Evolutionary conservation across 768 basidiomycete species (phyloP), one percentile per base, ranked within the genome.

Genomic region (Serendipita sp.): DNA sequence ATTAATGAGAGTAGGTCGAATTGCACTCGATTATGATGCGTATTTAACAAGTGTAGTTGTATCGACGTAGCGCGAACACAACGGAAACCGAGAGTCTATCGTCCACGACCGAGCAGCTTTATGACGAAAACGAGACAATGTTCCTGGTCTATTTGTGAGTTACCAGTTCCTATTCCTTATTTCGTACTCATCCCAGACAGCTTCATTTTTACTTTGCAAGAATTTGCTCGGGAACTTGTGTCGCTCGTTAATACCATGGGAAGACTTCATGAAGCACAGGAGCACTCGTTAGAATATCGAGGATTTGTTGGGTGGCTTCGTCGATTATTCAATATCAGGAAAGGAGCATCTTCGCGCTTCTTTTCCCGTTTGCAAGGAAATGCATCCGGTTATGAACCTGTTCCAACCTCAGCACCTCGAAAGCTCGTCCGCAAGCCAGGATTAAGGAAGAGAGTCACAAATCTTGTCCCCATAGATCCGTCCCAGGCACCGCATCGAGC

Each of bases 191-290:
- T 33, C 16, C 24, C 34, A 38, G 3, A 65, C n/a, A 96, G 93
- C 75, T 97, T 95, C 73, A 87, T 96, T 66, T 99, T 97, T 73
- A 95, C 92, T 0, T 71, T 97, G 45, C 92, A 99, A 73, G 96
- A 98, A 70, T 97, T 97, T 70, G 81, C 90, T 5, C 77, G 80
- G 63, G 95, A 98, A 71, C 72, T 95, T 60, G 76, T 86, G 33
- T 83, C 82, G 20, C 81, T 98, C 11, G 79, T 90, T 0, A 89
- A 93, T 70, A 85, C 89, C 5, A 88, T 97, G 78, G 78, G 83
- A 60, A 78, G 85, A 62, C 84, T 97, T 50, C 85, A 58, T 58
- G 24, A 88, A 62, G 78, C 75, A 61, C 80, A 82, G 42, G 86
- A 90, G 69, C 77, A 81, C 62, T 75, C 77, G 26, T 73, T 74